Evolutionary conservation across 768 basidiomycete genomes (phyloP).

Genomic region (Podaxis pistillaris): DNA sequence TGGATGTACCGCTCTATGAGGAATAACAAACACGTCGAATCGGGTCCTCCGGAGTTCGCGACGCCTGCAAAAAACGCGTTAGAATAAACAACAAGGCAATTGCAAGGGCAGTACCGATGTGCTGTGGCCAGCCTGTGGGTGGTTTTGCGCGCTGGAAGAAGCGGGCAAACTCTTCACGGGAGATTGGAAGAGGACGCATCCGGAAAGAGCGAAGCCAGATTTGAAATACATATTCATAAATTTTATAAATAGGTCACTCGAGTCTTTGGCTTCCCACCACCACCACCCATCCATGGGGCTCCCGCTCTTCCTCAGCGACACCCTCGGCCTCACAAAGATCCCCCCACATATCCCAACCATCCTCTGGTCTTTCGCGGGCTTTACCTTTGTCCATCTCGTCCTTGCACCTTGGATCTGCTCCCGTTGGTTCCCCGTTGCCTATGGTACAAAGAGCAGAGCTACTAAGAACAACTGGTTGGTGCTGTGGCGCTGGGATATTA

Average conservation of each 20-base stretch:
- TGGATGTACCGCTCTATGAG: slow-evolving; percentile 51
- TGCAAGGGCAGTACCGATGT: slow-evolving; percentile 16
- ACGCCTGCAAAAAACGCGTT: slow-evolving; percentile 44
- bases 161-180: slow-evolving; percentile 45
- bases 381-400: slow-evolving; percentile 56
- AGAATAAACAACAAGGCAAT: slow-evolving; percentile 39
- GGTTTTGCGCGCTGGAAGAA: slow-evolving; percentile 47
- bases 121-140: slow-evolving; percentile 42
- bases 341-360: slow-evolving; percentile 55
- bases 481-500: background rate
- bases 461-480: slow-evolving; percentile 61
- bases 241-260: slow-evolving; percentile 8
- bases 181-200: slow-evolving; percentile 34
- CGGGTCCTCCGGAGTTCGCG: slow-evolving; percentile 80
- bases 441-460: slow-evolving; percentile 42
- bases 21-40: slow-evolving; percentile 77
- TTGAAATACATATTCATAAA: background rate
- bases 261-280: background rate
- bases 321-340: slow-evolving; percentile 53
- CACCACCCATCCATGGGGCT: slow-evolving; percentile 13
- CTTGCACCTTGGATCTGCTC: slow-evolving; percentile 54
- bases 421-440: slow-evolving; percentile 46
- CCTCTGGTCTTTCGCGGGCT: slow-evolving; percentile 51
- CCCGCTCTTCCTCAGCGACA: slow-evolving; percentile 27
- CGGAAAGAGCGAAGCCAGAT: background rate